Conservation (phyloP, 495 filamentous ascomycete species). For the Aspergillus nidulans region DNA sequence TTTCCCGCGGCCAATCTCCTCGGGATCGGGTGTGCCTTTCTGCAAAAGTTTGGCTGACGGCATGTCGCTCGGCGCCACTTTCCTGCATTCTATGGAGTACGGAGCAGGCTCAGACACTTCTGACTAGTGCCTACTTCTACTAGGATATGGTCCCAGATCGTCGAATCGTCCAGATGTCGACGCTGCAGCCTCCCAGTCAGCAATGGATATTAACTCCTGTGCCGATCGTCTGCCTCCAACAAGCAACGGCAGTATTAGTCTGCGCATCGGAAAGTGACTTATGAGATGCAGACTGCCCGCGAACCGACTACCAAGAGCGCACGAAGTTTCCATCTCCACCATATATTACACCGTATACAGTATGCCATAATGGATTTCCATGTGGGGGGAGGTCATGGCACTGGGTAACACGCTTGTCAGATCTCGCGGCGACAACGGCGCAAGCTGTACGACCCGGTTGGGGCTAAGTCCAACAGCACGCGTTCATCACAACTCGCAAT, state of each 20-base stretch:
- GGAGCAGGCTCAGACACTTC: no score
- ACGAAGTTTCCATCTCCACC: neutral
- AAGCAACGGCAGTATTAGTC: slow-evolving; percentile 9
- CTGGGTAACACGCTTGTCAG: slow-evolving; percentile 1
- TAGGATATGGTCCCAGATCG: neutral
- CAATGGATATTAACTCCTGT: neutral
- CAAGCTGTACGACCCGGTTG: slow-evolving; percentile 3
- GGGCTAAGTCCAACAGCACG: neutral
- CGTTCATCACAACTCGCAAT: neutral
- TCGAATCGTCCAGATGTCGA: neutral
- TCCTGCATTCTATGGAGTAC: slow-evolving; percentile 4
- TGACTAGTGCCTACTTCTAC: neutral
- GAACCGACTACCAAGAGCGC: neutral
- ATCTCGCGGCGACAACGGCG: slow-evolving; percentile 1
- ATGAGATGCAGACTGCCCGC: neutral
- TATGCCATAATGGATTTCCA: neutral
- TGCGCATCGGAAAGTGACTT: slow-evolving; percentile 13
- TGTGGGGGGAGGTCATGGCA: slow-evolving; percentile 4
- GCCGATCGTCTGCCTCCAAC: neutral
- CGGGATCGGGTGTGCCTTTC: neutral
- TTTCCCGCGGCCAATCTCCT: slow-evolving; percentile 9
- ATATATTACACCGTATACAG: neutral
- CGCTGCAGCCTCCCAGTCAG: no score
- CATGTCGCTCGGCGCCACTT: slow-evolving; percentile 15
- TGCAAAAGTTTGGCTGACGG: slow-evolving; percentile 13